Evolutionary conservation across 805 yeast genomes (phyloP), one percentile per base, ranked within the genome.

Genomic region (Ogataea paradorogensis): DNA sequence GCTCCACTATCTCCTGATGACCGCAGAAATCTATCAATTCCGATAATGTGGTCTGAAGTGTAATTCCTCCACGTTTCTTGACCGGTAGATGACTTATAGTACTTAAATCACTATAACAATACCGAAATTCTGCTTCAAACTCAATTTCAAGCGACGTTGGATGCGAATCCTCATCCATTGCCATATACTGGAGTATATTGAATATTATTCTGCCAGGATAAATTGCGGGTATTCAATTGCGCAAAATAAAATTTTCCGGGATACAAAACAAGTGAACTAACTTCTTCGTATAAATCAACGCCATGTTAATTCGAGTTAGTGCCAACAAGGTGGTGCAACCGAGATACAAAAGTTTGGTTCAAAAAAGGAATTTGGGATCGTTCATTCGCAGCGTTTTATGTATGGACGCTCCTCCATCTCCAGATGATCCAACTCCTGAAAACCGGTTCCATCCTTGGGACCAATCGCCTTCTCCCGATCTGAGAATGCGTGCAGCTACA

Each of bases 391-490:
- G 63, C 32, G 67, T 65, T 11, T 53, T 65, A 15, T 63, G 67
- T 43, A 51, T 82, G 58, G 85, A 78, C 46, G 80, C 82, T 4
- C 83, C 84, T 15, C 69, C 77, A 9, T 74, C 82, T 1, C 78
- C 78, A 25, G 77, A 78, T 50, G 79, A 73, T 26, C 91, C 93
- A 18, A 80, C 86, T 0, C 73, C 72, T 14, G 84, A 79, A 51
- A 82, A 83, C 59, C 65, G 91, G 55, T 84, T 84, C 58, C 84
- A 86, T 58, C 79, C 80, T 21, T 90, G 97, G 97, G 97, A 91
- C 56, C 81, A 84, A 44, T 86, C 96, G 1, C 97, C 98, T 2
- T 76, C 82, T 18, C 84, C 84, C 39, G 96, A 87, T 51, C 70
- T 91, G 43, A 76, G 98, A 48, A 84, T 87, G 50, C 74, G 97